These are phyloP conservation scores for Trichoderma aggressivum DNA, from an alignment of 2,329 filamentous ascomycete genomes.

Conservation along the genomic window DNA sequence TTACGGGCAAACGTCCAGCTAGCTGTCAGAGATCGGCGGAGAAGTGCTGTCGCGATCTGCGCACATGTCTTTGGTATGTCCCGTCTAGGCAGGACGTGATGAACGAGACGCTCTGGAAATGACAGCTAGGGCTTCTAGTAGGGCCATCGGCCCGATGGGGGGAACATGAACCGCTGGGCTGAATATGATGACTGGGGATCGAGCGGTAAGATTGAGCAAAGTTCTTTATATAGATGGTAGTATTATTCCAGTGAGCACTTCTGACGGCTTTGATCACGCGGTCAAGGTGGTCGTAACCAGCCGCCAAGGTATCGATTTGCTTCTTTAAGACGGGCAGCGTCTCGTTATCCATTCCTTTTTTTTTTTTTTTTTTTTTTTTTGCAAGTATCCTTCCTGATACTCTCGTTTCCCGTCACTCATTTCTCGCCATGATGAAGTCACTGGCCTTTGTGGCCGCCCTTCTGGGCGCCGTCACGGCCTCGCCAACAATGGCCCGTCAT, in stretches of 20 bases:
- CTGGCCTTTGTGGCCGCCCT: slow-evolving; percentile 19
- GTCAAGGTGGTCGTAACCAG: neutral
- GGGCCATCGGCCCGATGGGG: slow-evolving; percentile 2
- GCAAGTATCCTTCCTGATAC: no score
- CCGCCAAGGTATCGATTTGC: neutral
- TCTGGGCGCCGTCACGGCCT: slow-evolving; percentile 22
- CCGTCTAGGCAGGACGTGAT: slow-evolving; percentile 5
- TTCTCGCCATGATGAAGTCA: slow-evolving; percentile 20
- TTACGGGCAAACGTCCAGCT: neutral
- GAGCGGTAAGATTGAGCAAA: neutral
- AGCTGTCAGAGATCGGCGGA: slow-evolving; percentile 9
- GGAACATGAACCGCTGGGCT: neutral
- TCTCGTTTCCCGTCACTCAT: neutral
- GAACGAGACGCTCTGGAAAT: neutral
- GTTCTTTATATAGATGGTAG: slow-evolving; percentile 5
- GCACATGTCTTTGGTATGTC: neutral
- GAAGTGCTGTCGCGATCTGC: neutral
- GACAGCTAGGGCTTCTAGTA: neutral
- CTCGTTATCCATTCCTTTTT: neutral
- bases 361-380: neutral
- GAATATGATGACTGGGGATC: neutral
- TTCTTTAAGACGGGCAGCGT: neutral
- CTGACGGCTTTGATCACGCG: slow-evolving; percentile 3
- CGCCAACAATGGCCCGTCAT: slow-evolving; percentile 5
- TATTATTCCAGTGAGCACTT: neutral